Percentiles rank a stretch among this genome's conserved stretches.
phyloP scores from a whole-genome alignment of 1,139 yeast genomes.

The Nakaseomyces glabratus region DNA sequence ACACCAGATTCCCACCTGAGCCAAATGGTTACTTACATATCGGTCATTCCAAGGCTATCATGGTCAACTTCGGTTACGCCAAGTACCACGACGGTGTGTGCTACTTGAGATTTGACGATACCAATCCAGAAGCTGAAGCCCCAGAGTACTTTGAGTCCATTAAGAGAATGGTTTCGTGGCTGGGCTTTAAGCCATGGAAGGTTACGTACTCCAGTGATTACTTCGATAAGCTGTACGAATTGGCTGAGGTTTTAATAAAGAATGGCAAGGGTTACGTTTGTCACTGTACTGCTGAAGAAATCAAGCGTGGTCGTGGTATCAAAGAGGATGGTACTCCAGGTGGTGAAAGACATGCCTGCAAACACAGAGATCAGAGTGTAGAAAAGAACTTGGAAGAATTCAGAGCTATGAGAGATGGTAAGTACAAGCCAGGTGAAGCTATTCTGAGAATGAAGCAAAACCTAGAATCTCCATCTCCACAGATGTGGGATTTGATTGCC shows the following conservation, averaged over 20 bases:
- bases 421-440: slow-evolving; percentile 82
- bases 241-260: slow-evolving; percentile 72
- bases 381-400: slow-evolving; percentile 75
- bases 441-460: slow-evolving; percentile 97
- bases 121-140: slow-evolving; percentile 98
- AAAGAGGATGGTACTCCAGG: slow-evolving; percentile 88
- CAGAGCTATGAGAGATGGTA: slow-evolving; percentile 85
- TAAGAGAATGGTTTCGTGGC: slow-evolving; percentile 77
- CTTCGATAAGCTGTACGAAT: slow-evolving; percentile 75
- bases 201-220: slow-evolving; percentile 94
- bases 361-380: slow-evolving; percentile 57
- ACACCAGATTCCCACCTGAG: slow-evolving; percentile 96
- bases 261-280: slow-evolving; percentile 79
- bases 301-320: slow-evolving; percentile 82
- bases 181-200: slow-evolving; percentile 88
- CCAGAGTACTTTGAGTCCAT: slow-evolving; percentile 83
- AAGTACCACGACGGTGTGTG: slow-evolving; percentile 77
- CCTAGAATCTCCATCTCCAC: slow-evolving; percentile 84
- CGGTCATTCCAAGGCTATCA: slow-evolving; percentile 96
- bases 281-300: slow-evolving; percentile 87
- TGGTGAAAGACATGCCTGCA: slow-evolving; percentile 79
- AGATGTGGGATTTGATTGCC: slow-evolving; percentile 99
- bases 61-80: slow-evolving; percentile 94
- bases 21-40: slow-evolving; percentile 95
- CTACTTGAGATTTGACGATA: slow-evolving; percentile 90